Conservation (phyloP, 371 early-diverging fungal genomes). For the Gilbertella persicaria region DNA sequence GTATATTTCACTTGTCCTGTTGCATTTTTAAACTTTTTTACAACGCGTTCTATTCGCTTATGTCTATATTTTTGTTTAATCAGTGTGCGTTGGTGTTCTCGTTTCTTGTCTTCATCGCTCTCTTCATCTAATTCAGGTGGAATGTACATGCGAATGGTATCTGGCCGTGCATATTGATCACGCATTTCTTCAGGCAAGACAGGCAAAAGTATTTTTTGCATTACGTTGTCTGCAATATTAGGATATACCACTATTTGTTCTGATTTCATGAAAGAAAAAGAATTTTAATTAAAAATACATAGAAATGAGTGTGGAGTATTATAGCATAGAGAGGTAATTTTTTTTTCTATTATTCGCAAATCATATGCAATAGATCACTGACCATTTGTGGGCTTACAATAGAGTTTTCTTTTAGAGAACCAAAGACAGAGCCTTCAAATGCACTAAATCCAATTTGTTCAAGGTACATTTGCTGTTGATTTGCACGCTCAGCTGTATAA, state of each 20-base stretch:
- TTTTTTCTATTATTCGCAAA: conserved; percentile 28
- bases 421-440: conserved; percentile 30
- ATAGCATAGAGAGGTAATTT: no score
- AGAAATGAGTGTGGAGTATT: no score
- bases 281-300: no score
- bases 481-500: conserved; percentile 22
- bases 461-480: conserved; percentile 44
- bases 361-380: conserved; percentile 20
- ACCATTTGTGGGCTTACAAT: conserved; percentile 8
- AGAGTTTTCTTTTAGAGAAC: conserved; percentile 6
- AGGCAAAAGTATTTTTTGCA: conserved; percentile 9
- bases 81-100: background rate
- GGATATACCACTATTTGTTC: conserved; percentile 9
- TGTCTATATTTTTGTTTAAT: conserved; percentile 4
- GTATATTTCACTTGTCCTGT: conserved; percentile 19
- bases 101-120: conserved; percentile 16
- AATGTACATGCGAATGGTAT: conserved; percentile 15
- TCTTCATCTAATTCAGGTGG: conserved; percentile 9
- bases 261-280: no score
- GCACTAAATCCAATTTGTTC: conserved; percentile 52
- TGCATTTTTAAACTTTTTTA: background rate
- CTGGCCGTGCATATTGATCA: conserved; percentile 16
- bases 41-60: conserved; percentile 10
- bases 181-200: conserved; percentile 1
- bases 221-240: conserved; percentile 12